A percentile compares a stretch with the other conserved stretches of the same genome.
phyloP scores from a whole-genome alignment of 768 basidiomycete genomes.

The Hortiboletus campestris region DNA sequence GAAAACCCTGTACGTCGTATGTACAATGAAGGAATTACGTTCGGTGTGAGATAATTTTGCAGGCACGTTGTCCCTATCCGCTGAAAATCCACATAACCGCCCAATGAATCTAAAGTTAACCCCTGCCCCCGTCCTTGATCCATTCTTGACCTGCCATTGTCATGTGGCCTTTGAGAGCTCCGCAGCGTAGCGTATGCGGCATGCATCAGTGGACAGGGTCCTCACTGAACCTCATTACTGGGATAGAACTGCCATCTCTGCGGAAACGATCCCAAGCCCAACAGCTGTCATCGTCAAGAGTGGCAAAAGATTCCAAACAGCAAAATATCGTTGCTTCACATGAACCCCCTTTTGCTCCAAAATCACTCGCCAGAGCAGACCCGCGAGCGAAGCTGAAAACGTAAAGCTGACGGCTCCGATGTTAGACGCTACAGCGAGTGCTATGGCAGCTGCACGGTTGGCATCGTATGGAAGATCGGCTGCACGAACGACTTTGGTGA shows the following conservation, averaged over 20 bases:
- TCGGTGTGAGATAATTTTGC: no score
- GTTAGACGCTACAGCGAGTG: constrained; percentile 84
- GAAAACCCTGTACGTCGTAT: no score
- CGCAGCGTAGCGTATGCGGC: no score
- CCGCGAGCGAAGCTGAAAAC: constrained; percentile 85
- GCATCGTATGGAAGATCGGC: constrained; percentile 36
- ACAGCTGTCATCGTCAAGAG: constrained; percentile 63
- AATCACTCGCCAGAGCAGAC: constrained; percentile 79
- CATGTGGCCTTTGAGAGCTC: background rate
- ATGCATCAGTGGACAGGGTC: background rate
- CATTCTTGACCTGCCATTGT: background rate
- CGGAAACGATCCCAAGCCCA: constrained; percentile 67
- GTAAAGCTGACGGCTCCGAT: constrained; percentile 89
- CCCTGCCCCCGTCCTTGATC: no score
- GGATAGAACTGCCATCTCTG: constrained; percentile 68
- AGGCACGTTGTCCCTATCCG: no score
- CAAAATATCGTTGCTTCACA: constrained; percentile 62
- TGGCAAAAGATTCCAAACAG: constrained; percentile 67
- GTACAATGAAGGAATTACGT: no score
- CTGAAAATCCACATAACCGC: no score
- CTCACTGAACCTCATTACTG: background rate
- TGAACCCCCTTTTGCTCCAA: constrained; percentile 68
- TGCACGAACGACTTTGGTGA: constrained; percentile 72
- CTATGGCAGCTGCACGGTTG: constrained; percentile 55
- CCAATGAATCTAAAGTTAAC: background rate